These are phyloP conservation scores for Entomortierella chlamydospora DNA, from an alignment of 192 early-diverging fungal genomes.

Conservation along the genomic window DNA sequence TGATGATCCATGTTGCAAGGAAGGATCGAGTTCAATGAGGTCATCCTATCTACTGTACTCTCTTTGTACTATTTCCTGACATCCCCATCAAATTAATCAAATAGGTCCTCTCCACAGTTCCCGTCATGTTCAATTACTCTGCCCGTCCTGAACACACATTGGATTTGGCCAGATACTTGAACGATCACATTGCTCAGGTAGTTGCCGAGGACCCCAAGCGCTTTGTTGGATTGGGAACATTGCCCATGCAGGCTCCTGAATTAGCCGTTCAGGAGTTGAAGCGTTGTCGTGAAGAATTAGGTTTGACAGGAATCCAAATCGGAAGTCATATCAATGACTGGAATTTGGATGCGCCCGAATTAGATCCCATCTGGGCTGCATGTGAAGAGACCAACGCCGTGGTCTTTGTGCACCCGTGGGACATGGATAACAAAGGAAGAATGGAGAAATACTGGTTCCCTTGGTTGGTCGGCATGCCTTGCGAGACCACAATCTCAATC, in stretches of 20 bases:
- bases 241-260: slow-evolving; percentile 77
- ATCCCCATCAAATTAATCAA: neutral
- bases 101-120: slow-evolving; percentile 74
- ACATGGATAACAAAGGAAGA: slow-evolving; percentile 69
- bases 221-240: slow-evolving; percentile 73
- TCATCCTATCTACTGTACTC: neutral
- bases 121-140: slow-evolving; percentile 70
- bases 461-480: slow-evolving; percentile 66
- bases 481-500: slow-evolving; percentile 75
- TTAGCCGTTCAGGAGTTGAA: slow-evolving; percentile 70
- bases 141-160: slow-evolving; percentile 66
- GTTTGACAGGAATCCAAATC: slow-evolving; percentile 72
- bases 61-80: neutral
- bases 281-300: slow-evolving; percentile 74
- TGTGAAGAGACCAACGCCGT: slow-evolving; percentile 72
- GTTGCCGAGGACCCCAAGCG: slow-evolving; percentile 68
- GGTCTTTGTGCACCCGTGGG: slow-evolving; percentile 78
- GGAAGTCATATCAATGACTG: slow-evolving; percentile 74
- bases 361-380: slow-evolving; percentile 73
- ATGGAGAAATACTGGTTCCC: slow-evolving; percentile 81
- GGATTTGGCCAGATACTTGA: slow-evolving; percentile 66
- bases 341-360: slow-evolving; percentile 77
- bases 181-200: slow-evolving; percentile 69
- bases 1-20: too few relatives aligned
- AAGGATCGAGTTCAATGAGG: too few relatives aligned